Base-by-base conservation (phyloP, 257 asterid genomes). In the Dorcoceras hygrometricum region DNA sequence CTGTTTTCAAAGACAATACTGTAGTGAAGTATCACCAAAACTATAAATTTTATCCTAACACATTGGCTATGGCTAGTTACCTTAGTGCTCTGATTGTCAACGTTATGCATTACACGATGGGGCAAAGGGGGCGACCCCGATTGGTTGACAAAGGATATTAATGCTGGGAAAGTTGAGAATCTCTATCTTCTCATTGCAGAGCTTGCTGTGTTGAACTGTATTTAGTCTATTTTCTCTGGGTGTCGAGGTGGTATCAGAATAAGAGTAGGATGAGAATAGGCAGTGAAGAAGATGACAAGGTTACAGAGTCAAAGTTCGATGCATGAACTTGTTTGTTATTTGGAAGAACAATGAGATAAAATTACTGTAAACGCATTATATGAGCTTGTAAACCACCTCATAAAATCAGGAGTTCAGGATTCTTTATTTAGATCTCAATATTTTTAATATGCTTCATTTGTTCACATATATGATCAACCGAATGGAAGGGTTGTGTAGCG, bases 81-180 rank as follows among this genome's bases (percentile, higher is more conserved):
- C 18, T 94, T 0, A 90, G 97, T 12, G 76, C 75, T 1, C 10
- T 79, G 0, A 1, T 90, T 63, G 97, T 94, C 63, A 94, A 87
- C 39, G 58, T 85, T 25, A 78, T 94, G 74, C 99, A 88, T 60
- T 29, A 72, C 0, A 81, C 86, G 0, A 93, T 95, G 0, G 91
- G 83, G 11, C 16, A 70, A 0, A 11, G 56, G 1, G 90, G 85
- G 0, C 93, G 53, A 1, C 92, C n/a, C 95, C 0, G 97, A 88
- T 29, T 94, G 99, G 99, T 51, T 94, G 66, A 80, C 96, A 0
- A 76, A 81, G 7, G 88, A 94, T 24, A 77, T 88, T 31, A 90
- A 94, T 18, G 32, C 55, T 1, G 96, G 99, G 0, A 76, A 54
- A 29, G 39, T 94, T 2, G 97, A 94, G 5, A 71, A 94, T 72